Percentiles rank a stretch among this genome's conserved stretches.
These are phyloP conservation scores for Cyclostephanos tholiformis DNA, from an alignment of 108 stramenopile genomes.

Conservation along the genomic window DNA sequence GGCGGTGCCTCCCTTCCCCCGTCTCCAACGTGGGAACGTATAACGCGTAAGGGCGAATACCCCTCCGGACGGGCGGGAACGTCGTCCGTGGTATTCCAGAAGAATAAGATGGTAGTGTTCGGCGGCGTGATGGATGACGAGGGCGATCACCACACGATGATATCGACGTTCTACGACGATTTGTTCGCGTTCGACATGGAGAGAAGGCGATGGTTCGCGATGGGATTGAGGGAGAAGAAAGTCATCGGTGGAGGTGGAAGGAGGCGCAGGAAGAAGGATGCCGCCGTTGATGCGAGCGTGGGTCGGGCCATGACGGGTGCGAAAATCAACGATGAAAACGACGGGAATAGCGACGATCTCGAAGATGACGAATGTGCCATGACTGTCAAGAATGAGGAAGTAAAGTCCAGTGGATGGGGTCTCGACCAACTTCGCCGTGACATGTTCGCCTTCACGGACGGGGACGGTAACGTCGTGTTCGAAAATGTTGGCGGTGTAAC, in stretches of 20 bases:
- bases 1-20: conserved; percentile 14
- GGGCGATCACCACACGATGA: conserved; percentile 73
- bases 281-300: conserved; percentile 13
- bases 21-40: conserved; percentile 84
- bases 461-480: conserved; percentile 86
- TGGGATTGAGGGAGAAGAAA: conserved; percentile 60
- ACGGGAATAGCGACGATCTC: conserved; percentile 34
- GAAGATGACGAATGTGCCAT: conserved; percentile 34
- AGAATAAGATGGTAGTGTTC: conserved; percentile 74
- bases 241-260: conserved; percentile 21
- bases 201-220: conserved; percentile 84
- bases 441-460: conserved; percentile 90
- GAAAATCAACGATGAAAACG: conserved; percentile 47
- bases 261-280: conserved; percentile 43
- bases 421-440: conserved; percentile 79
- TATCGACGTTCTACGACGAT: conserved; percentile 87
- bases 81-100: conserved; percentile 59
- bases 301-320: conserved; percentile 9
- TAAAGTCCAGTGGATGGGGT: conserved; percentile 73
- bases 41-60: conserved; percentile 67
- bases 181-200: conserved; percentile 84
- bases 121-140: conserved; percentile 88
- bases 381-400: conserved; percentile 33
- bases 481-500: conserved; percentile 66
- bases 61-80: conserved; percentile 76